Base-by-base conservation (phyloP, 257 asterid species). In the Haberlea rhodopensis region DNA sequence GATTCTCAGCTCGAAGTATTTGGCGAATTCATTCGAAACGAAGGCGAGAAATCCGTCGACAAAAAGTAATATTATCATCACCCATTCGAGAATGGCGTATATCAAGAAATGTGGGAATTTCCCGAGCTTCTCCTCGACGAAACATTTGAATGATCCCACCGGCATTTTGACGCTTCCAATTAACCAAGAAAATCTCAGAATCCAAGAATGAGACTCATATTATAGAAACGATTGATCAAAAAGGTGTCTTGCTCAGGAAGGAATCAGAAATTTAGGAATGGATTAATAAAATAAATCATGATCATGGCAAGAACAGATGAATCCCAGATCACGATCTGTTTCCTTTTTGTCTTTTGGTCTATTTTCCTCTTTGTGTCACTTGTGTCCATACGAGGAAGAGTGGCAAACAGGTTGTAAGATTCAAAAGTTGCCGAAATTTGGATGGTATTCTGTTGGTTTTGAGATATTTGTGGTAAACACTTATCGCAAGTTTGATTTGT, bases 21-120 rank as follows among this genome's bases (percentile, higher is more conserved):
- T 67, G 13, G 99, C 90, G 5, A 88, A 76, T 71, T 90, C 97
- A 16, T 82, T 81, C 27, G 84, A 78, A 18, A 85, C 22, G 60
- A 86, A 87, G 6, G 91, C 80, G 15, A 86, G 81, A 67, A 88
- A 34, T 0, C 95, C 96, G 45, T 94, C 97, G 6, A 78, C 10
- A 76, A 87, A 87, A 27, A 94, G 90, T 24, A 88, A 8, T 56
- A 88, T 56, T 40, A 90, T 90, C 62, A 94, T 69, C 18, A 82
- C 48, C 87, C 94, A 86, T 77, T 94, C 99, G 6, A 94, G 76
- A 25, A 83, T 10, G 22, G 78, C 89, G 52, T 82, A 88, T 56
- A 88, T 27, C 73, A 86, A 19, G 79, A 90, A 85, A 66, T 83
- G 70, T 3, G 88, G 82, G 11, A 86, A 67, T 22, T 68, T 70